These are phyloP conservation scores for Solanum dulcamara DNA, from an alignment of 257 asterid genomes.

Conservation along the genomic window DNA sequence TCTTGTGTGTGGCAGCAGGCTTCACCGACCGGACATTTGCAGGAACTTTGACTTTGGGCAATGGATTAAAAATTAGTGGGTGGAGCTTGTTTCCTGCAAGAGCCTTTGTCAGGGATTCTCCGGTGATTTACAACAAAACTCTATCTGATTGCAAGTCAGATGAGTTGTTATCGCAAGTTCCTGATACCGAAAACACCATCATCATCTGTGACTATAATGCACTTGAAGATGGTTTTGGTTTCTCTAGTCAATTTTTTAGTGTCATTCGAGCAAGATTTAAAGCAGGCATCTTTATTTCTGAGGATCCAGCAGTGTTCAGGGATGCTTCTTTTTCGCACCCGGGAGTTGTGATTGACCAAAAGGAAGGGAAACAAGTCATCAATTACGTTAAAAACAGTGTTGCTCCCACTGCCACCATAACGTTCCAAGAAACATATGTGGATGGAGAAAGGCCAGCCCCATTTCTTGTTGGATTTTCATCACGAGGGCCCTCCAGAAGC, in stretches of 20 bases:
- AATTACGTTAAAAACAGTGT: neutral
- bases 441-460: neutral
- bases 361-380: conserved; percentile 4
- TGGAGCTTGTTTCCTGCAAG: conserved; percentile 3
- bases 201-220: neutral
- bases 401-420: neutral
- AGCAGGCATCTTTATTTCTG: neutral
- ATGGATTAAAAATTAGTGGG: neutral
- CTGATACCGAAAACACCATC: neutral
- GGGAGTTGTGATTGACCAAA: neutral
- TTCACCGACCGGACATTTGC: neutral
- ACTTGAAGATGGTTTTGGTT: neutral
- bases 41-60: neutral
- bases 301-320: neutral
- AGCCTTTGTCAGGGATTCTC: neutral
- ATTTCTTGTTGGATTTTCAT: neutral
- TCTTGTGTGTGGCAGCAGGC: neutral
- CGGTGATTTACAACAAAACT: neutral
- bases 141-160: neutral
- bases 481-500: conserved; percentile 1
- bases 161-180: neutral
- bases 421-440: neutral
- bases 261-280: neutral
- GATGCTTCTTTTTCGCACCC: neutral
- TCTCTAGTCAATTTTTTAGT: neutral